These are phyloP conservation scores for Collybia sp. DNA, from an alignment of 768 basidiomycete species.

Conservation along the genomic window DNA sequence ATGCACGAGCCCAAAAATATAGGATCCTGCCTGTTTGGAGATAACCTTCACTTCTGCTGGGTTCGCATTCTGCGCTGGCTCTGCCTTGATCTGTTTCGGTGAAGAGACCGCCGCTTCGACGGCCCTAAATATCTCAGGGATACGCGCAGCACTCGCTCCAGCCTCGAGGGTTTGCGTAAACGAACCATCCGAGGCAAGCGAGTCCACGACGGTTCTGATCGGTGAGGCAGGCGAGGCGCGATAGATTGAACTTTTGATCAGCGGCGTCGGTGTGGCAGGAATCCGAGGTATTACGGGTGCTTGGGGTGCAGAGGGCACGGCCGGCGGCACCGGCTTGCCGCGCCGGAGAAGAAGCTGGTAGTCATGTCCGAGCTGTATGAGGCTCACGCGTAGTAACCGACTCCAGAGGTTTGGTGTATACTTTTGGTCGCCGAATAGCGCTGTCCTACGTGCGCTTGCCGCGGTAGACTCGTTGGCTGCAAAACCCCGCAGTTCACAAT, in stretches of 20 bases:
- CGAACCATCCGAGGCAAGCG: conserved; percentile 57
- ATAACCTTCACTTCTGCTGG: conserved; percentile 12
- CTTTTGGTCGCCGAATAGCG: conserved; percentile 67
- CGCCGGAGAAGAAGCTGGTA: conserved; percentile 61
- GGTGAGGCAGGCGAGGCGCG: conserved; percentile 21
- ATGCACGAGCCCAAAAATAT: background rate
- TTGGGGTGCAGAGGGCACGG: conserved; percentile 9
- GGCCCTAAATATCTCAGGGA: conserved; percentile 43
- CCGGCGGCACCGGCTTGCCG: conserved; percentile 37
- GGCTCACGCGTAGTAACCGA: conserved; percentile 49
- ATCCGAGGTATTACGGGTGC: conserved; percentile 11
- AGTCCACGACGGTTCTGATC: conserved; percentile 44
- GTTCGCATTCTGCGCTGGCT: background rate
- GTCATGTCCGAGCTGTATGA: conserved; percentile 61
- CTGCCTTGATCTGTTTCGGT: conserved; percentile 14
- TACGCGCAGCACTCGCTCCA: conserved; percentile 35
- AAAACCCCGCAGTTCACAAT: conserved; percentile 52
- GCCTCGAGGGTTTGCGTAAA: conserved; percentile 46
- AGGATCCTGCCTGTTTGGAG: background rate
- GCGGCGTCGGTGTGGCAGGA: conserved; percentile 32
- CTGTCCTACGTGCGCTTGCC: conserved; percentile 40
- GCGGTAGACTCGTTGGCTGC: conserved; percentile 37
- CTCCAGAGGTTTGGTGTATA: conserved; percentile 62
- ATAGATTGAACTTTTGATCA: conserved; percentile 9
- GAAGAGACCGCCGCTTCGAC: conserved; percentile 14